These are phyloP conservation scores for Eucalyptus cladocalyx DNA, from an alignment of 345 rosid species.

Conservation along the genomic window DNA sequence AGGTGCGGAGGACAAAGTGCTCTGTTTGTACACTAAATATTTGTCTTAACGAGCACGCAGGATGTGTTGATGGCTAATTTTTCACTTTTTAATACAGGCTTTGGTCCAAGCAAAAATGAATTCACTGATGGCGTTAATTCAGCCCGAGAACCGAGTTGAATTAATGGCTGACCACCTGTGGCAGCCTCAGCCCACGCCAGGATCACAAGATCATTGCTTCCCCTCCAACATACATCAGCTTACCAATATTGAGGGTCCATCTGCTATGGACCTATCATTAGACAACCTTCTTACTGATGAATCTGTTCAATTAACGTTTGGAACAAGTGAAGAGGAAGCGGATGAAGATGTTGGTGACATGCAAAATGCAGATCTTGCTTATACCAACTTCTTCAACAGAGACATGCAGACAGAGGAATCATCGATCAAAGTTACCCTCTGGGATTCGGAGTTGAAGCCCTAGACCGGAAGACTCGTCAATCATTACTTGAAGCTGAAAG, in stretches of 20 bases:
- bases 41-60: background rate
- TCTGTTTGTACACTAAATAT: background rate
- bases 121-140: background rate
- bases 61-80: background rate
- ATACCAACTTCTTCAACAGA: background rate
- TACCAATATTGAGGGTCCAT: background rate
- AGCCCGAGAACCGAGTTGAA: background rate
- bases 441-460: background rate
- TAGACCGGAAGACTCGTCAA: background rate
- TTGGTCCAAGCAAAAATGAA: background rate
- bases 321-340: background rate
- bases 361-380: background rate
- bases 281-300: too few relatives aligned
- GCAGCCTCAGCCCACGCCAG: background rate
- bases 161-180: background rate
- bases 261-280: background rate
- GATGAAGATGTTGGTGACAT: background rate
- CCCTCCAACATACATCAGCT: background rate
- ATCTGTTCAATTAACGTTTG: too few relatives aligned
- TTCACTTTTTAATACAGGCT: background rate
- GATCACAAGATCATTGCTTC: background rate
- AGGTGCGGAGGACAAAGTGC: background rate
- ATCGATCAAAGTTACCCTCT: background rate
- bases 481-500: background rate
- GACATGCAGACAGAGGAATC: background rate